Percentiles rank a stretch among this genome's conserved stretches.
Evolutionary conservation across 139 green algal genomes (phyloP).

Genomic region (Yamagishiella unicocca): DNA sequence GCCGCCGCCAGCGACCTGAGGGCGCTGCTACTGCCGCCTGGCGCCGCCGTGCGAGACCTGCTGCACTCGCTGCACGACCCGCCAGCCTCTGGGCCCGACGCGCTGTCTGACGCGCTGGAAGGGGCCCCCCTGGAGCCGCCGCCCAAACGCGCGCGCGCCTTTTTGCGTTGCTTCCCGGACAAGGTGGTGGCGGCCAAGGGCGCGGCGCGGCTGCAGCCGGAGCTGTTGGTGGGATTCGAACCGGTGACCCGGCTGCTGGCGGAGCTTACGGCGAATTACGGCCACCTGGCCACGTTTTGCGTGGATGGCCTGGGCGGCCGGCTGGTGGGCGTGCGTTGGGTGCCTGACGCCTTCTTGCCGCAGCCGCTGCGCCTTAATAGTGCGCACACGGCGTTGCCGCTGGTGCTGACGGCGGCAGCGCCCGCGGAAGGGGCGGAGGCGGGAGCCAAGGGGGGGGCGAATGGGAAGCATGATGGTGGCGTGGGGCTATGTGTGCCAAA

Average conservation of each 20-base stretch:
- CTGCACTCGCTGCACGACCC: neutral
- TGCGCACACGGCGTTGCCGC: slow-evolving; percentile 55
- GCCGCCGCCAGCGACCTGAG: neutral
- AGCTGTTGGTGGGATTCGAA: slow-evolving; percentile 88
- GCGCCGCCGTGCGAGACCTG: slow-evolving; percentile 10
- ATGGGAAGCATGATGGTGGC: neutral
- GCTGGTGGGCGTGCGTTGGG: slow-evolving; percentile 77
- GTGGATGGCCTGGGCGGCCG: slow-evolving; percentile 68
- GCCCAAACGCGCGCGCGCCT: slow-evolving; percentile 56
- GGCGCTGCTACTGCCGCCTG: slow-evolving; percentile 18
- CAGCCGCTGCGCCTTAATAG: slow-evolving; percentile 50
- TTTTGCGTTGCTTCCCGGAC: slow-evolving; percentile 63
- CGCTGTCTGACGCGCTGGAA: slow-evolving; percentile 34
- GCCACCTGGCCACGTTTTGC: slow-evolving; percentile 72
- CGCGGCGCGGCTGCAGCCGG: slow-evolving; percentile 56
- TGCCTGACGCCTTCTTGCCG: slow-evolving; percentile 54
- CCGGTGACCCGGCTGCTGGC: slow-evolving; percentile 66
- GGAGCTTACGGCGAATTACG: slow-evolving; percentile 62
- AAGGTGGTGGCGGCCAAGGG: slow-evolving; percentile 57
- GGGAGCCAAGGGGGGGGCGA: neutral
- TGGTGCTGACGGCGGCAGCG: slow-evolving; percentile 3
- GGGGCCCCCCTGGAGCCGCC: slow-evolving; percentile 16
- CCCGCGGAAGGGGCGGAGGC: neutral
- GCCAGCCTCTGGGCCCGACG: slow-evolving; percentile 27
- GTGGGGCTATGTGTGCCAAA: slow-evolving; percentile 43